Evolutionary conservation across 768 basidiomycete species (phyloP), one percentile per base, ranked within the genome.

Genomic region (Tricholoma sp.): DNA sequence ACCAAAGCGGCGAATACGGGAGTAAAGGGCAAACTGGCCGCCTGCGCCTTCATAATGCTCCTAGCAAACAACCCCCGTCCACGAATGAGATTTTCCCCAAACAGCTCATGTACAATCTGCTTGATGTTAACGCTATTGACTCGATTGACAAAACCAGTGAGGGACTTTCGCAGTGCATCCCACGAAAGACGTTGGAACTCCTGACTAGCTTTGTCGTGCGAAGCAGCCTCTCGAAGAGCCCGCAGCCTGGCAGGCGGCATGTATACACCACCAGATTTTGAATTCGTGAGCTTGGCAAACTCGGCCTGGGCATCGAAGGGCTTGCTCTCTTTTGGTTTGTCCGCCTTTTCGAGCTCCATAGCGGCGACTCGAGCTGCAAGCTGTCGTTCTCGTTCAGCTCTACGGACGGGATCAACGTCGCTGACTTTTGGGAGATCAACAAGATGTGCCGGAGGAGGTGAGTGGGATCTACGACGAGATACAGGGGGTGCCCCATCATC

Each of bases 91-190:
- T 99, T 97, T 72, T 99, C 97, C 1, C 84, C 72, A 66, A 99
- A 98, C 22, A 99, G 73, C 70, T 96, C 92, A 0, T 93, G 92
- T 0, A 94, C 83, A 62, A 96, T 83, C 64, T 88, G 83, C 73
- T 98, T 97, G 83, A 99, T 99, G 71, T 98, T 98, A 63, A 86
- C 80, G 18, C 94, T 81, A 71, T 98, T 98, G 76, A 99, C 92
- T 79, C 97, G 89, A 79, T 99, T 99, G 79, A 98, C 96, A 64
- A 98, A 89, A 93, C 97, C 97, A 27, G 97, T 98, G 66, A 99
- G 90, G 52, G 89, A 91, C 74, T 99, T 99, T 68, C 95, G 86
- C 58, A 99, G 75, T 1, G 97, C 97, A 67, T 99, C 97, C 97
- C 97, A 99, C 9, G 93, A 91, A 58, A 99, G 74, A 9, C 97